Conservation (phyloP, 2,329 filamentous ascomycete species). For the Anthostomella pinea region DNA sequence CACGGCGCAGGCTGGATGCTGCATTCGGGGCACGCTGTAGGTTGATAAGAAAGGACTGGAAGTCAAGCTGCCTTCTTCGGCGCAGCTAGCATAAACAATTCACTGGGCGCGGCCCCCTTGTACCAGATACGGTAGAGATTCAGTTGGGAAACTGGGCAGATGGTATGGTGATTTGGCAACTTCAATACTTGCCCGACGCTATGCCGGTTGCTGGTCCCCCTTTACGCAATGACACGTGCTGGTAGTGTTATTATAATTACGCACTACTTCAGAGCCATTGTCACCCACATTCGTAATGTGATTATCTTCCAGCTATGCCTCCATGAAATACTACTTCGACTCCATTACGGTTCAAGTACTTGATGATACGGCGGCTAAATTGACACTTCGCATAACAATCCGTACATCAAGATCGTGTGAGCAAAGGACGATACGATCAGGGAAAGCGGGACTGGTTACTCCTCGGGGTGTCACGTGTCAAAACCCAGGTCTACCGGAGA, state of each 20-base stretch:
- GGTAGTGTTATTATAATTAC: no score
- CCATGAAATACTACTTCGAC: no score
- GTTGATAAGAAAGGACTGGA: conserved; percentile 13
- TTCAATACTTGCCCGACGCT: conserved; percentile 7
- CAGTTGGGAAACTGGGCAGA: conserved; percentile 6
- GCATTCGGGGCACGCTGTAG: conserved; percentile 15
- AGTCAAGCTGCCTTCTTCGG: conserved; percentile 10
- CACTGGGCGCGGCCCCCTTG: conserved; percentile 17
- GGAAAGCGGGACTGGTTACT: conserved; percentile 2
- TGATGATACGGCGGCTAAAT: no score
- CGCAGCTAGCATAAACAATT: conserved; percentile 19
- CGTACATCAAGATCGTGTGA: no score
- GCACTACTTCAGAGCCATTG: no score
- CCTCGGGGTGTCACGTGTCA: conserved; percentile 20
- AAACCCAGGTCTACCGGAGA: not conserved
- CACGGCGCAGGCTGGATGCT: conserved; percentile 7
- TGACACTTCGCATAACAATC: no score
- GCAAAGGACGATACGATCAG: no score
- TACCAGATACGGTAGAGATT: conserved; percentile 26
- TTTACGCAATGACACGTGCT: no score
- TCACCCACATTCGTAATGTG: no score
- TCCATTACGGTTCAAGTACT: no score
- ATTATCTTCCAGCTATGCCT: no score
- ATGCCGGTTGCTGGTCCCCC: conserved; percentile 1
- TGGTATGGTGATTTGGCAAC: conserved; percentile 10